These are phyloP conservation scores for Colletotrichum cuscutae DNA, from an alignment of 2,329 filamentous ascomycete genomes.

Conservation along the genomic window DNA sequence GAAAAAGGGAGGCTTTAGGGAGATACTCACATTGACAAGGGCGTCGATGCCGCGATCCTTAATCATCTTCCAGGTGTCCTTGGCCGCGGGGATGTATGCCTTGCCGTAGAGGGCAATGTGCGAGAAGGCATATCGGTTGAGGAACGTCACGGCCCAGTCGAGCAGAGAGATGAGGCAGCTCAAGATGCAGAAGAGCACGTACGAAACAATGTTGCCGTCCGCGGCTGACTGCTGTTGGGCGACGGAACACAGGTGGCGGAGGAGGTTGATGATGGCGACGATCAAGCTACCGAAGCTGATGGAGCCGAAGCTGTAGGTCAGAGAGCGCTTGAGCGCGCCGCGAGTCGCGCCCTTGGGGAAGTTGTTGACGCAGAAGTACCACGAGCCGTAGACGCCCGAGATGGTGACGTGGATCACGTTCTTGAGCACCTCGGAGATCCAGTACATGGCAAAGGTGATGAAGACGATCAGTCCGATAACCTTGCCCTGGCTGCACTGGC, in stretches of 20 bases:
- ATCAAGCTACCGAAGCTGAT: conserved; percentile 88
- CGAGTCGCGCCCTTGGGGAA: conserved; percentile 84
- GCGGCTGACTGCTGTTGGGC: conserved; percentile 72
- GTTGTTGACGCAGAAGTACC: conserved; percentile 83
- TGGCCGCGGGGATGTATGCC: conserved; percentile 85
- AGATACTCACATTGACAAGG: conserved; percentile 72
- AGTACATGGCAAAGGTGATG: conserved; percentile 91
- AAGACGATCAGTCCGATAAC: conserved; percentile 89
- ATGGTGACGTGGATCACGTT: conserved; percentile 91
- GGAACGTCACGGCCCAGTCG: conserved; percentile 87
- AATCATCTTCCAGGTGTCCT: conserved; percentile 92
- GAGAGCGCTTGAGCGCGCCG: conserved; percentile 81
- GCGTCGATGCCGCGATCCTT: conserved; percentile 92
- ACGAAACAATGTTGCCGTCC: conserved; percentile 73
- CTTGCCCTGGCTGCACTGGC: conserved; percentile 77
- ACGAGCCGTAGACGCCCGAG: conserved; percentile 88
- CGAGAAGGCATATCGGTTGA: conserved; percentile 93
- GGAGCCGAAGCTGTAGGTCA: conserved; percentile 93
- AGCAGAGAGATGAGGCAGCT: conserved; percentile 81
- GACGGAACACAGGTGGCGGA: conserved; percentile 85
- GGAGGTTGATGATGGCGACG: conserved; percentile 86
- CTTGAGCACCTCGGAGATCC: conserved; percentile 94
- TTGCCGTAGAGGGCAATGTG: conserved; percentile 96
- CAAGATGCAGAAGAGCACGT: conserved; percentile 77
- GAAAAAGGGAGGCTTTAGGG: neutral